phyloP scores from a whole-genome alignment of 2,329 filamentous ascomycete species.

The Beauveria sp. region DNA sequence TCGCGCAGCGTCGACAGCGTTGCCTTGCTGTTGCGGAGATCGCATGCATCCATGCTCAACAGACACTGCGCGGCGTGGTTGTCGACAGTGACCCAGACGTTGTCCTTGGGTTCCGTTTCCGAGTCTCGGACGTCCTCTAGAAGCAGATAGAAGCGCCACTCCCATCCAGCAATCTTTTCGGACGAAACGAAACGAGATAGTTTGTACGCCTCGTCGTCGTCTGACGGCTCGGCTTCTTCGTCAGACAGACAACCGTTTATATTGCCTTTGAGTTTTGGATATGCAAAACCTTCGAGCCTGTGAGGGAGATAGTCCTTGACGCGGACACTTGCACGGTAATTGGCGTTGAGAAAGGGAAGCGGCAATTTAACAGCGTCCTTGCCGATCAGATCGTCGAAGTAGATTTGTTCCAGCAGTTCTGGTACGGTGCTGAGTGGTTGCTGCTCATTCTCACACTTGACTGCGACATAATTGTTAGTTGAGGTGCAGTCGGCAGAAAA shows the following conservation, averaged over 20 bases:
- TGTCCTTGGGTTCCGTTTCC: slow-evolving; percentile 28
- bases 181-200: slow-evolving; percentile 19
- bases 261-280: slow-evolving; percentile 30
- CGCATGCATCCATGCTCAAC: slow-evolving; percentile 37
- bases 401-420: slow-evolving; percentile 31
- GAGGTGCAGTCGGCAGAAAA: not conserved
- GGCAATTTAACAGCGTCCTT: slow-evolving; percentile 26
- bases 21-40: slow-evolving; percentile 46
- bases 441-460: slow-evolving; percentile 39
- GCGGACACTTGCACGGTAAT: slow-evolving; percentile 63
- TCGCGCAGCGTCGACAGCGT: slow-evolving; percentile 53
- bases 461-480: slow-evolving; percentile 21
- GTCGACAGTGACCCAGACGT: slow-evolving; percentile 62
- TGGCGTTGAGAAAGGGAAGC: slow-evolving; percentile 69
- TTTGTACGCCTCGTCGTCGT: slow-evolving; percentile 17
- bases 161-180: slow-evolving; percentile 43
- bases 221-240: slow-evolving; percentile 23
- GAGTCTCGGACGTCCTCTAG: slow-evolving; percentile 58
- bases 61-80: slow-evolving; percentile 45
- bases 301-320: slow-evolving; percentile 75
- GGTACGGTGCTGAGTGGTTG: slow-evolving; percentile 28
- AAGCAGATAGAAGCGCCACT: slow-evolving; percentile 77
- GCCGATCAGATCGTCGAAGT: slow-evolving; percentile 37
- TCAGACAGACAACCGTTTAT: slow-evolving; percentile 44
- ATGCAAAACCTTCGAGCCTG: slow-evolving; percentile 63